Evolutionary conservation across 495 filamentous ascomycete genomes (phyloP).

Genomic region (Hamigera avellanea): DNA sequence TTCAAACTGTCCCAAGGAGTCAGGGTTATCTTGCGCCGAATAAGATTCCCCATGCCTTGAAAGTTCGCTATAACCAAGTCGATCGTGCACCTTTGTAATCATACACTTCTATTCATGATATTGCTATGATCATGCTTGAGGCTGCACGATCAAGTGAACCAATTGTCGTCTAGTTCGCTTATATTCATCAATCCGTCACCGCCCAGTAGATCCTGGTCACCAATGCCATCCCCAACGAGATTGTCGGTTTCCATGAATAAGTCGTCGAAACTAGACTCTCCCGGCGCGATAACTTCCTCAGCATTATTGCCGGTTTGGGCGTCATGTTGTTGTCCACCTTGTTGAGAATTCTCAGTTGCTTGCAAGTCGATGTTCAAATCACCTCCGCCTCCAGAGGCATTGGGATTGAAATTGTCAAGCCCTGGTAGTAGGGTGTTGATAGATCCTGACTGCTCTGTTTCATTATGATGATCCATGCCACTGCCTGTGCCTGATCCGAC

Average conservation of each 20-base stretch:
- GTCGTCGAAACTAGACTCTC: constrained; percentile 40
- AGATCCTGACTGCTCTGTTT: constrained; percentile 9
- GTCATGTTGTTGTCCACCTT: constrained; percentile 1
- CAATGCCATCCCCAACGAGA: constrained; percentile 18
- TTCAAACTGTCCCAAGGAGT: no score
- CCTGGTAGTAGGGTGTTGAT: constrained; percentile 17
- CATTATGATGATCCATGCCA: constrained; percentile 8
- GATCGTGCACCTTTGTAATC: no score
- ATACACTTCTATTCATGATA: no score
- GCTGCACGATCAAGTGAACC: constrained; percentile 29
- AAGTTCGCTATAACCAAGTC: no score
- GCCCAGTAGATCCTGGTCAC: constrained; percentile 27
- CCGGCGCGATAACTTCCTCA: constrained; percentile 32
- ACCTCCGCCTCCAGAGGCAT: constrained; percentile 24
- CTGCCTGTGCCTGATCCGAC: constrained; percentile 7
- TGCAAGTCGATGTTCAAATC: constrained; percentile 33
- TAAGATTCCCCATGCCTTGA: no score
- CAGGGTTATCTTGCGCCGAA: no score
- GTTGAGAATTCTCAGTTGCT: constrained; percentile 8
- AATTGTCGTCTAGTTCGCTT: constrained; percentile 33
- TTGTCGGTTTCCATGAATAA: constrained; percentile 36
- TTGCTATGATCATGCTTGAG: no score
- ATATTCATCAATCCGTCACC: constrained; percentile 32
- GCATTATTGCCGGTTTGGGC: constrained; percentile 3
- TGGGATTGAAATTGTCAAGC: constrained; percentile 16